phyloP scores from a whole-genome alignment of 2,329 filamentous ascomycete genomes.

The Arachnomyces sp. region DNA sequence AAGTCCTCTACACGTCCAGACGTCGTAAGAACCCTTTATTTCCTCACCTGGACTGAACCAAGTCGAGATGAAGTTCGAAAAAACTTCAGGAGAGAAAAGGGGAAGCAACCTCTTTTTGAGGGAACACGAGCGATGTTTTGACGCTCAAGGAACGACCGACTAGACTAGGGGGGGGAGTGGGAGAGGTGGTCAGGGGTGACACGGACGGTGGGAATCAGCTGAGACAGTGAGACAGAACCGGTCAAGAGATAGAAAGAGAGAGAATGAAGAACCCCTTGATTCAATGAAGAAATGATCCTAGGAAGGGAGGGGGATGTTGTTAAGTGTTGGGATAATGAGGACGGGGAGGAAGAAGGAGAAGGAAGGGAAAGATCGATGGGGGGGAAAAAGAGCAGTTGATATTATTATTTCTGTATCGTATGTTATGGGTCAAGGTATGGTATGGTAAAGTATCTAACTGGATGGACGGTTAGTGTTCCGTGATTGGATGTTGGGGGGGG shows the following conservation, averaged over 20 bases:
- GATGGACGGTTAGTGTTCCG: too few species aligned
- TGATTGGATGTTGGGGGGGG: background rate
- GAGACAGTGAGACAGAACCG: background rate
- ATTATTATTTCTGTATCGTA: too few species aligned
- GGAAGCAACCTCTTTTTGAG: too few species aligned
- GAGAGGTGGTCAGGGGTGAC: background rate
- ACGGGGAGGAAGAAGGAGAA: background rate
- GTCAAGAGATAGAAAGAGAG: background rate
- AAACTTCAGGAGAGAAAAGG: too few species aligned
- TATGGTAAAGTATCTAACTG: too few species aligned
- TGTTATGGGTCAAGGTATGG: too few species aligned
- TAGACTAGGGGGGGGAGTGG: background rate
- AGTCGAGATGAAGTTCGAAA: too few species aligned
- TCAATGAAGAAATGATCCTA: background rate
- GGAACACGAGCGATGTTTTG: too few species aligned
- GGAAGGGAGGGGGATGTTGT: background rate
- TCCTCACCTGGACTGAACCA: too few species aligned
- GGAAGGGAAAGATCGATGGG: constrained; percentile 1
- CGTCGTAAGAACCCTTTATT: too few species aligned
- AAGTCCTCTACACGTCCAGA: too few species aligned
- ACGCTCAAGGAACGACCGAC: background rate
- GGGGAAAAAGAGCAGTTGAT: too few species aligned
- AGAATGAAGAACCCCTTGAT: background rate
- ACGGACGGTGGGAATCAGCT: background rate
- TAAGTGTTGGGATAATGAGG: background rate